These are phyloP conservation scores for Plectranthus barbatus DNA, from an alignment of 257 asterid species.

Conservation along the genomic window DNA sequence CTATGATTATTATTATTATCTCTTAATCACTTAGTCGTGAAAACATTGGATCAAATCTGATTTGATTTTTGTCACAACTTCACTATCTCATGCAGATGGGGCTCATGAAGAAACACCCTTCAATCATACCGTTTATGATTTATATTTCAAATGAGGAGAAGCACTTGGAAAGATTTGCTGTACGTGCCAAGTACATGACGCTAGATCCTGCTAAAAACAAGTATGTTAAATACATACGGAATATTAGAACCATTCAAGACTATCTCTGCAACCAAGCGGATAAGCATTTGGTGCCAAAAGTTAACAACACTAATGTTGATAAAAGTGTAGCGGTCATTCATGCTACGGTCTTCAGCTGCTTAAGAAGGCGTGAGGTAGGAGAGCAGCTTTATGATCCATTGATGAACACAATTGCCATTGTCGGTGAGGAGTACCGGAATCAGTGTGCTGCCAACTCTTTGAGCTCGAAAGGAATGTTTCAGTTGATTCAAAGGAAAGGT, in stretches of 20 bases:
- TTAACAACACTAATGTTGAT: conserved; percentile 88
- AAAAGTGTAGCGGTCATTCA: conserved; percentile 90
- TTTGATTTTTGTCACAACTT: not conserved
- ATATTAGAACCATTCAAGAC: conserved; percentile 89
- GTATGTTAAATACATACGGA: conserved; percentile 81
- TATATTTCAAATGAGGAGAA: conserved; percentile 85
- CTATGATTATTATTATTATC: not conserved
- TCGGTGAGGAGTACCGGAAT: conserved; percentile 71
- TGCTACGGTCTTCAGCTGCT: conserved; percentile 85
- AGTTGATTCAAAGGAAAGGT: conserved; percentile 83
- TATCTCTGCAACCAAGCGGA: conserved; percentile 85
- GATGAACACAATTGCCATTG: conserved; percentile 46
- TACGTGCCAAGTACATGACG: conserved; percentile 95
- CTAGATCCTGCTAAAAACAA: conserved; percentile 89
- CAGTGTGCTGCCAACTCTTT: conserved; percentile 76
- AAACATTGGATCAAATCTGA: not conserved
- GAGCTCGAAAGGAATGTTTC: conserved; percentile 89
- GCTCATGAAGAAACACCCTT: conserved; percentile 92
- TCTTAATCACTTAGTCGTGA: not conserved
- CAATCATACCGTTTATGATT: conserved; percentile 84
- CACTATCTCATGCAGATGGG: conserved; percentile 66
- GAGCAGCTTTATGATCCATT: conserved; percentile 71
- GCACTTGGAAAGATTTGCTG: conserved; percentile 90
- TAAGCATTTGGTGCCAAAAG: conserved; percentile 85
- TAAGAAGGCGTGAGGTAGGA: conserved; percentile 65